These are phyloP conservation scores for Hydnum rufescens DNA, from an alignment of 768 basidiomycete species.

Conservation along the genomic window DNA sequence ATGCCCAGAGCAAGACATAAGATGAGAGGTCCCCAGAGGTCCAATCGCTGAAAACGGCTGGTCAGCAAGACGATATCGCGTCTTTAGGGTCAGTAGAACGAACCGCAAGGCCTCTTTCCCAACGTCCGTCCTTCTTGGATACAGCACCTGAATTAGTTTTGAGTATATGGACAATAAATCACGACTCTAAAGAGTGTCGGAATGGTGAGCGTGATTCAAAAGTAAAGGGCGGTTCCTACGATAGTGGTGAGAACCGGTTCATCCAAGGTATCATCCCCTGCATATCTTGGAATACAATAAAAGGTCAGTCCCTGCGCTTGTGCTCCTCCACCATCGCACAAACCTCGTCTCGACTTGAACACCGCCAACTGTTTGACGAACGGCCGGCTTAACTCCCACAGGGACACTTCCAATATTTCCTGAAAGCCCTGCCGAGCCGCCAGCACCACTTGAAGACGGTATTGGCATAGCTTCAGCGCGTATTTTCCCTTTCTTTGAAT, in stretches of 20 bases:
- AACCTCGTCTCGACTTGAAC: slow-evolving; percentile 78
- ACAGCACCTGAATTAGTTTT: slow-evolving; percentile 85
- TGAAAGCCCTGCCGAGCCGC: slow-evolving; percentile 27
- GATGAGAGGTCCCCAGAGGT: slow-evolving; percentile 89
- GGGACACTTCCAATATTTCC: slow-evolving; percentile 45
- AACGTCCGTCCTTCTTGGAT: slow-evolving; percentile 48
- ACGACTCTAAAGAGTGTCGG: slow-evolving; percentile 36
- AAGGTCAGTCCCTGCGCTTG: not conserved
- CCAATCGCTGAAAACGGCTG: slow-evolving; percentile 57
- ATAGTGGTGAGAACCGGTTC: slow-evolving; percentile 82
- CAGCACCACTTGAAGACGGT: slow-evolving; percentile 25
- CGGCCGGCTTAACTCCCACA: slow-evolving; percentile 20
- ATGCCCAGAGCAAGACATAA: slow-evolving; percentile 62
- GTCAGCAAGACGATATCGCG: not conserved
- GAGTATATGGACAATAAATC: slow-evolving; percentile 80
- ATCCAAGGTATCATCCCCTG: slow-evolving; percentile 77
- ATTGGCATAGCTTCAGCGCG: slow-evolving; percentile 32
- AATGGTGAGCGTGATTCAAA: not conserved
- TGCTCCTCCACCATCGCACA: slow-evolving; percentile 10
- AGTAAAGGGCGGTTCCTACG: slow-evolving; percentile 21
- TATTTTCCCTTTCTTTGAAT: slow-evolving; percentile 48
- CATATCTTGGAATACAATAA: slow-evolving; percentile 28
- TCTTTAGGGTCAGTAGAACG: slow-evolving; percentile 10
- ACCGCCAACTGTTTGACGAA: slow-evolving; percentile 58
- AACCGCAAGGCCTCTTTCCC: slow-evolving; percentile 70